Conservation (phyloP, 352 stramenopile genomes). For the Phytophthora megakarya region DNA sequence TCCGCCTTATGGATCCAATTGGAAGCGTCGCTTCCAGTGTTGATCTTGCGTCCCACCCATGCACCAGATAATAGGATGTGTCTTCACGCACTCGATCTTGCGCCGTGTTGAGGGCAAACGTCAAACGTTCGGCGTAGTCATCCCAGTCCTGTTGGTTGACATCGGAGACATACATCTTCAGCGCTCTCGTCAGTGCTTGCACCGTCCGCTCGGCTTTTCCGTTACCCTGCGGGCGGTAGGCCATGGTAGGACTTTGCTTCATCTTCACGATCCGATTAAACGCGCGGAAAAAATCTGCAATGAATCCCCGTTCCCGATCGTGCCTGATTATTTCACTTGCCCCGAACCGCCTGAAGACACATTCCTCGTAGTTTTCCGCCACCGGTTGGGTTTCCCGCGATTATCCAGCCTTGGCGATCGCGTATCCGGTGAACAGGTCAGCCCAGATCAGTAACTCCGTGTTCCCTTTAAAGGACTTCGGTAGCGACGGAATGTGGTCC, state of each 20-base stretch:
- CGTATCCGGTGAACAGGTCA: conserved; percentile 2
- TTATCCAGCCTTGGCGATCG: background rate
- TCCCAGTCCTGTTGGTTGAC: conserved; percentile 6
- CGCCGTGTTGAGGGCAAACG: background rate
- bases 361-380: too few relatives aligned
- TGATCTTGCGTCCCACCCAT: conserved; percentile 5
- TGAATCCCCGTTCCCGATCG: conserved; percentile 7
- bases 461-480: conserved; percentile 17
- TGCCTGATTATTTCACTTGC: too few relatives aligned
- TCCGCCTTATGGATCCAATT: background rate
- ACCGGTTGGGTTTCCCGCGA: background rate
- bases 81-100: background rate
- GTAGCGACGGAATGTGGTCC: too few relatives aligned
- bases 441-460: conserved; percentile 18
- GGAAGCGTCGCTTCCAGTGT: conserved; percentile 16
- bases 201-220: background rate
- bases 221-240: background rate
- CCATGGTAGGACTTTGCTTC: background rate
- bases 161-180: conserved; percentile 14
- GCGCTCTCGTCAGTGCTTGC: background rate
- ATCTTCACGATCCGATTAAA: conserved; percentile 1
- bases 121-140: conserved; percentile 12
- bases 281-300: conserved; percentile 8
- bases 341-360: too few relatives aligned
- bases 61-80: conserved; percentile 1